Percentiles rank a stretch among this genome's conserved stretches.
These are phyloP conservation scores for Tephrocybe sp. DNA, from an alignment of 768 basidiomycete genomes.

Conservation along the genomic window DNA sequence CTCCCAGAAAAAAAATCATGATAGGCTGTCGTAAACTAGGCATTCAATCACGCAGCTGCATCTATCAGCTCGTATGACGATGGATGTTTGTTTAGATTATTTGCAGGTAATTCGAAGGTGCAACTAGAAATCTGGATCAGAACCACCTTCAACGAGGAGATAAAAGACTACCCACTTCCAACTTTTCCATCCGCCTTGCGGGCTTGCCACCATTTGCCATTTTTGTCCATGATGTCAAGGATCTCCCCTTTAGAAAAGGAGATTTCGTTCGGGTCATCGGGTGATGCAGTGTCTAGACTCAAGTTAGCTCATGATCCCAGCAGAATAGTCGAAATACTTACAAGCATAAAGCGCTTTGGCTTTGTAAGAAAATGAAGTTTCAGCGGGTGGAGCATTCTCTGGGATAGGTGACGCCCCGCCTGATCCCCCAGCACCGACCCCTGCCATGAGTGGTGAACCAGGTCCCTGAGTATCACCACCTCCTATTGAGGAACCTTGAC, in stretches of 20 bases:
- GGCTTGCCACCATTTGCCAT: slow-evolving; percentile 94
- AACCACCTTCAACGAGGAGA: background rate
- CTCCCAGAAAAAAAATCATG: slow-evolving; percentile 10
- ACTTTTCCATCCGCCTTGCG: slow-evolving; percentile 70
- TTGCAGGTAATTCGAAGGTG: slow-evolving; percentile 84
- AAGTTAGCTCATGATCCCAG: slow-evolving; percentile 18
- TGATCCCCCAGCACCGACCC: slow-evolving; percentile 55
- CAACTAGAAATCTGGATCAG: slow-evolving; percentile 45
- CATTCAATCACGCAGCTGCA: slow-evolving; percentile 15
- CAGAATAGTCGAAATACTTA: slow-evolving; percentile 34
- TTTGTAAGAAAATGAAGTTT: slow-evolving; percentile 56
- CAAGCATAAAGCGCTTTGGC: slow-evolving; percentile 91
- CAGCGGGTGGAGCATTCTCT: slow-evolving; percentile 29
- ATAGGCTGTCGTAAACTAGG: slow-evolving; percentile 17
- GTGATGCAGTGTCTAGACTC: slow-evolving; percentile 79
- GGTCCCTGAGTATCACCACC: slow-evolving; percentile 47
- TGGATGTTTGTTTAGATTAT: slow-evolving; percentile 47
- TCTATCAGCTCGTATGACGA: slow-evolving; percentile 5
- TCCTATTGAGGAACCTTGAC: slow-evolving; percentile 35
- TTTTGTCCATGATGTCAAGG: slow-evolving; percentile 89
- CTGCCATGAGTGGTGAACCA: slow-evolving; percentile 67
- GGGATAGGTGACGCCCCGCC: slow-evolving; percentile 18
- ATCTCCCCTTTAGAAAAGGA: slow-evolving; percentile 91
- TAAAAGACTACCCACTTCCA: slow-evolving; percentile 65
- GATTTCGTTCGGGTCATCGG: slow-evolving; percentile 95